Conservation (phyloP, 2,329 filamentous ascomycete species). For the Fulvia fulva region DNA sequence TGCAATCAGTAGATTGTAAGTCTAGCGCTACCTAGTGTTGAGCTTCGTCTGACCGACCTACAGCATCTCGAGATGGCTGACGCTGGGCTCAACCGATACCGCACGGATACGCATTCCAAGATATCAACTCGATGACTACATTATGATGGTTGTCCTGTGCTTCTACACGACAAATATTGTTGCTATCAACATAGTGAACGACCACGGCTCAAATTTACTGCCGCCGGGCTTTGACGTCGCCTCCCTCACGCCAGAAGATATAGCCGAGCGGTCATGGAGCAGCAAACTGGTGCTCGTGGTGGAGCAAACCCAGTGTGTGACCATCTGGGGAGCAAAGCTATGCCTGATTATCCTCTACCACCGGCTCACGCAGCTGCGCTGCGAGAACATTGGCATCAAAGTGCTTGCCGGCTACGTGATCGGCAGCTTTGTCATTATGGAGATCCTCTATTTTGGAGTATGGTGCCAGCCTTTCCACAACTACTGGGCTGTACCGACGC, state of each 20-base stretch:
- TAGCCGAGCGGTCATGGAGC: conserved; percentile 29
- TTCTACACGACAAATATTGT: conserved; percentile 49
- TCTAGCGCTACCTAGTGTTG: neutral
- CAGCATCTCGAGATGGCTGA: conserved; percentile 43
- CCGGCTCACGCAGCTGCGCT: conserved; percentile 34
- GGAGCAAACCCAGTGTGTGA: conserved; percentile 36
- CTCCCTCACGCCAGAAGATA: conserved; percentile 30
- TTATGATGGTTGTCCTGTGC: conserved; percentile 51
- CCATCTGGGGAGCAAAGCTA: conserved; percentile 38
- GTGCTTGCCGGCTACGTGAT: conserved; percentile 34
- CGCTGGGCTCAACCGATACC: conserved; percentile 40
- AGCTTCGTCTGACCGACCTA: neutral
- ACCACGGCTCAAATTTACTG: conserved; percentile 42
- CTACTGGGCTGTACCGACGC: conserved; percentile 22
- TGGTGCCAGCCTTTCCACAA: conserved; percentile 35
- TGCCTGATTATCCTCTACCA: conserved; percentile 38
- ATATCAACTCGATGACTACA: conserved; percentile 55
- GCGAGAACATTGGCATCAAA: conserved; percentile 36
- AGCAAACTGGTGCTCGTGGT: conserved; percentile 39
- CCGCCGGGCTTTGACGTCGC: conserved; percentile 45
- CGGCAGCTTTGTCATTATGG: conserved; percentile 37
- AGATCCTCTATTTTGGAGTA: conserved; percentile 38
- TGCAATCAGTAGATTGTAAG: conserved; percentile 42
- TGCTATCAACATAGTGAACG: conserved; percentile 43
- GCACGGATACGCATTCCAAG: conserved; percentile 30